Evolutionary conservation across 495 filamentous ascomycete genomes (phyloP), one percentile per base, ranked within the genome.

Genomic region (Jackrogersella multiformis): DNA sequence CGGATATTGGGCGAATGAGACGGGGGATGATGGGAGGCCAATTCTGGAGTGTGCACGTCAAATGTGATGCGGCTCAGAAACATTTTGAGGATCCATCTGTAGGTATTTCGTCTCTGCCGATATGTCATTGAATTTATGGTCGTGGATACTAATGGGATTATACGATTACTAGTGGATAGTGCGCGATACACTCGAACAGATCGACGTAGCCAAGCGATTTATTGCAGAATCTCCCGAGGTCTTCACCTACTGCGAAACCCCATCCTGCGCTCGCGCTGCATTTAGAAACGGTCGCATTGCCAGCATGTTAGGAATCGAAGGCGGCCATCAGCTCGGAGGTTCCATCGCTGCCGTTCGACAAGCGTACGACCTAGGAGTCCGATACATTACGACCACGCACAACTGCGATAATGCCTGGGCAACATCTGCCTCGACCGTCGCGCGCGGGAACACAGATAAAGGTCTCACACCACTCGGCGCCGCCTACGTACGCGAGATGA

Each of bases 371-470:
- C 69, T 79, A 12, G 73, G 77, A 7, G 72, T 72, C 0, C 67
- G 74, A 8, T 80, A 80, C 48, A 64, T 74, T 24, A 78, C 77
- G 8, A 41, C 73, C 2, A 74, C 77, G 8, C 73, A 76, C 45
- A 77, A 75, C 54, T 72, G 75, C 36, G 69, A 78, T 42, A 78
- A 78, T 56, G 63, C 68, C 8, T 78, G 69, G 66, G 75, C 59
- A 86, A 92, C 69, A 82, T 87, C 18, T 86, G 89, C 58, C 12
- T 60, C 64, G 0, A 71, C 61, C 15, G 66, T 88, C 9, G 67
- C 57, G 12, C 58, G 52, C 5, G 59, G 51, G 6, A 59, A 60
- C 5, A 8, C 46, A 4, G 62, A 75, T 32, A 21, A 38, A 9
- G 74, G 68, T 5, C 53, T 74, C 6, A 62, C 57, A 5, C 1